Base-by-base conservation (phyloP, 306 rosid species). In the Dalbergia cultrata region DNA sequence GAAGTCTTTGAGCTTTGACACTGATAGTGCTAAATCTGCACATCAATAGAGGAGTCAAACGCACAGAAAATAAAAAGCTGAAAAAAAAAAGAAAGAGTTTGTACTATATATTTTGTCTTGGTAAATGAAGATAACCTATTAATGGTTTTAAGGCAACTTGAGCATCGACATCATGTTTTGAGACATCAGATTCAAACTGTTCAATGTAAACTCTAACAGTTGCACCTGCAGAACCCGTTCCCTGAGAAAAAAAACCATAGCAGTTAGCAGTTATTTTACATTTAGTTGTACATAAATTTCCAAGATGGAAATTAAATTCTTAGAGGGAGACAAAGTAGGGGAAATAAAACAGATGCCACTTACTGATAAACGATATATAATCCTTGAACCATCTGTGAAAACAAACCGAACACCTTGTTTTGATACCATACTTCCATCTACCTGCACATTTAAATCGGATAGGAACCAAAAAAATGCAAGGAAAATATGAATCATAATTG, bases 151-250 rank as follows among this genome's bases (percentile, higher is more conserved):
- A 82, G 67, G 97, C 97, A 58, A 57, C 77, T 79, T 96, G 99
- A 87, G 99, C 99, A 80, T 96, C 99, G 67, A 67, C 67, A 11
- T 92, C 92, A 50, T 93, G 99, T 82, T 92, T 93, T 67, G 97
- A 87, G 72, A 31, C 84, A 82, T 93, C 92, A 3, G 90, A 87
- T 86, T 96, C 98, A 39, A 89, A 96, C 81, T 96, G 98, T 74
- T 96, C 99, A 18, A 93, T 92, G 83, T 96, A 96, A 58, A 93
- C 89, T 89, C 98, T 83, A 67, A 93, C 83, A 17, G 99, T 96
- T 60, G 99, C 99, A 49, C 99, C 99, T 3, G 99, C 97, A 59
- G 98, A 96, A 80, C 99, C 99, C 0, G 99, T 96, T 63, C 97
- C 99, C 99, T 96, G 89, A 78, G 88, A 76, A 74, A 70, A 63